These are phyloP conservation scores for Diaporthe amygdali DNA, from an alignment of 2,329 filamentous ascomycete species.

Conservation along the genomic window DNA sequence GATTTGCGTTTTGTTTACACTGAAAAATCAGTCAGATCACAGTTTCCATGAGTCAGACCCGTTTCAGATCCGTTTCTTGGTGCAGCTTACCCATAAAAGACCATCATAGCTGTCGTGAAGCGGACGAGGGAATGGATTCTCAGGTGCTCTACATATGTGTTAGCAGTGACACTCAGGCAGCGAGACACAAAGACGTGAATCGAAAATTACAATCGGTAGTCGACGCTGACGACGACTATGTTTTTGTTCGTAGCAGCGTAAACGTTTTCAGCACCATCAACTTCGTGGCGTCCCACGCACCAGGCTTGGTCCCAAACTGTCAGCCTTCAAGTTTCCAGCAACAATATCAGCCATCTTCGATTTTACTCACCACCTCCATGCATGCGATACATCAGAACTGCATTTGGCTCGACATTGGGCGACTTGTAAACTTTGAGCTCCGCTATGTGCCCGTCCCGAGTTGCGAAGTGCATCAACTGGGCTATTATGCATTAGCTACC, in stretches of 20 bases:
- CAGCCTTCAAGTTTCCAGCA: not conserved
- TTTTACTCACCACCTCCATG: not conserved
- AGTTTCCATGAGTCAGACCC: accelerated
- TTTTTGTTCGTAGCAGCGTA: not conserved
- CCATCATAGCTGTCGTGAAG: not conserved
- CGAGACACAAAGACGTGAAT: too few species aligned
- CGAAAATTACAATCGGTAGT: not conserved
- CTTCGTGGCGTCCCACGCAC: not conserved
- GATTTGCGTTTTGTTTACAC: not conserved
- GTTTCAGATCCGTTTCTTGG: not conserved
- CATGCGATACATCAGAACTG: not conserved
- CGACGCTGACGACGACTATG: not conserved
- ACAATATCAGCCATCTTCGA: not conserved
- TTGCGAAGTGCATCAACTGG: not conserved
- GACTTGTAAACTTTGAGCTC: constrained; percentile 9
- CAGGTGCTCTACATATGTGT: not conserved
- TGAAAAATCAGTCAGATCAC: not conserved
- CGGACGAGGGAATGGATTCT: not conserved
- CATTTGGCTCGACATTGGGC: not conserved
- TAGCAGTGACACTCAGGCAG: not conserved
- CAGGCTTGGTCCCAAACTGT: not conserved
- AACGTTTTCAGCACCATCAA: not conserved
- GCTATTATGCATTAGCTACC: too few species aligned
- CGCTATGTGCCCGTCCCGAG: not conserved
- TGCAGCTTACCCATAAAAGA: not conserved